Evolutionary conservation across 257 asterid species (phyloP).

Genomic region (Fraxinus anomala): DNA sequence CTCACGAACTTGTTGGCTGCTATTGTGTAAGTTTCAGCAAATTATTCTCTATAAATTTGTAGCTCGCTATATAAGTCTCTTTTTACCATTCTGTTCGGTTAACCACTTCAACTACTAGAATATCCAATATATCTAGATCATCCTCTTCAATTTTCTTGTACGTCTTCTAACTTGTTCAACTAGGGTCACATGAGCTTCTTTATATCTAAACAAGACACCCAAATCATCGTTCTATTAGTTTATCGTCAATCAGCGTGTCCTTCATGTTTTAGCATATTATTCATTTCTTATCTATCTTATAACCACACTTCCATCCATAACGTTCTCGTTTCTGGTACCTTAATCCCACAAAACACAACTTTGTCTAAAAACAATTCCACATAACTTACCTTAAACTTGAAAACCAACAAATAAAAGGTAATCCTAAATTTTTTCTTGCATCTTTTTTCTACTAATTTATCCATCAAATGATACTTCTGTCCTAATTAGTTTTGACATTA

Average conservation of each 20-base stretch:
- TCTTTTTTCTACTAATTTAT: not conserved
- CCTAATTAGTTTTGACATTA: not conserved
- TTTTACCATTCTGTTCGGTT: not conserved
- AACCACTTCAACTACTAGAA: not conserved
- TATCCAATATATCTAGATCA: too few species aligned
- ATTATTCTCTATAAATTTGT: not conserved
- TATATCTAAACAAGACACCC: too few species aligned
- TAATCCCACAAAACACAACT: not conserved
- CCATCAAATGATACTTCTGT: not conserved
- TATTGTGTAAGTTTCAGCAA: conserved; percentile 54
- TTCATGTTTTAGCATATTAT: too few species aligned
- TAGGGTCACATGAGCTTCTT: too few species aligned
- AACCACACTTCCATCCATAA: not conserved
- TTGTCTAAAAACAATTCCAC: not conserved
- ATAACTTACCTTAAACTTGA: not conserved
- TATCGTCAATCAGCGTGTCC: too few species aligned
- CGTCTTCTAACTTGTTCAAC: too few species aligned
- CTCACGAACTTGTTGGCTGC: conserved; percentile 58
- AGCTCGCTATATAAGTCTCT: too few species aligned
- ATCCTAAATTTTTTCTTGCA: not conserved
- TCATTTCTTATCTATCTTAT: not conserved
- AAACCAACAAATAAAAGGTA: too few species aligned
- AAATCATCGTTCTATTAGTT: too few species aligned
- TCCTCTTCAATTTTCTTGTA: too few species aligned
- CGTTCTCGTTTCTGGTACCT: not conserved